Percentiles rank a stretch among this genome's conserved stretches.
Conservation (phyloP, 2,329 filamentous ascomycete genomes). For the Fusarium nodosum region DNA sequence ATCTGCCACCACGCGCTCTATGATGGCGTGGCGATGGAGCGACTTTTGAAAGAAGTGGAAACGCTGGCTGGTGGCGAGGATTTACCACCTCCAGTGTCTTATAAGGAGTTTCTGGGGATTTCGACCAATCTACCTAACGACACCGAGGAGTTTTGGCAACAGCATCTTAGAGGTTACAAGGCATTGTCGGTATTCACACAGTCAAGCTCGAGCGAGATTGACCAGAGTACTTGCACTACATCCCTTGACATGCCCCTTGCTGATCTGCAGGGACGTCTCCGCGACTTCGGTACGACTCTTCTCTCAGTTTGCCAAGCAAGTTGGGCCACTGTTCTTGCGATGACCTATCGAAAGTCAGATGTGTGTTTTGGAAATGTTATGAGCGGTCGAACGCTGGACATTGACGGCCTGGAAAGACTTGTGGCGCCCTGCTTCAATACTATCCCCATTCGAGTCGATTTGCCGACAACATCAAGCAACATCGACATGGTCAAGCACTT, state of each 20-base stretch:
- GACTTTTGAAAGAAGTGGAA: conserved; percentile 79
- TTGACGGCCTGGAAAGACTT: conserved; percentile 76
- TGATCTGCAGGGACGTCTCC: conserved; percentile 63
- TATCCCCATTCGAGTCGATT: conserved; percentile 74
- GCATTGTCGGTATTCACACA: conserved; percentile 50
- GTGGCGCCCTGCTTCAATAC: conserved; percentile 97
- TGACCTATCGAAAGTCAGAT: conserved; percentile 70
- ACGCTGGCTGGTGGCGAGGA: conserved; percentile 61
- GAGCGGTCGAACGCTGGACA: conserved; percentile 77
- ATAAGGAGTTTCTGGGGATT: conserved; percentile 73
- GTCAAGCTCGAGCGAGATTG: conserved; percentile 36
- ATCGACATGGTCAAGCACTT: conserved; percentile 70
- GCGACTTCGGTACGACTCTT: conserved; percentile 70
- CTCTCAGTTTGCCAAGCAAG: conserved; percentile 78
- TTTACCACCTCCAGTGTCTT: conserved; percentile 66
- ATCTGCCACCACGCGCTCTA: conserved; percentile 86
- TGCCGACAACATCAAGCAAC: conserved; percentile 64
- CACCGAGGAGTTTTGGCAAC: conserved; percentile 75
- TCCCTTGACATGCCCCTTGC: conserved; percentile 57
- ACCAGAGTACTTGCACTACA: conserved; percentile 50
- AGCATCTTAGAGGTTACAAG: conserved; percentile 66
- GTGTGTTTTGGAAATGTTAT: conserved; percentile 91
- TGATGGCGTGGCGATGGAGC: conserved; percentile 82
- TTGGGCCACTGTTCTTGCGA: conserved; percentile 76
- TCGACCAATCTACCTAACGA: conserved; percentile 64